Evolutionary conservation across 805 yeast genomes (phyloP).

Genomic region (Diddensiella transvaalensis): DNA sequence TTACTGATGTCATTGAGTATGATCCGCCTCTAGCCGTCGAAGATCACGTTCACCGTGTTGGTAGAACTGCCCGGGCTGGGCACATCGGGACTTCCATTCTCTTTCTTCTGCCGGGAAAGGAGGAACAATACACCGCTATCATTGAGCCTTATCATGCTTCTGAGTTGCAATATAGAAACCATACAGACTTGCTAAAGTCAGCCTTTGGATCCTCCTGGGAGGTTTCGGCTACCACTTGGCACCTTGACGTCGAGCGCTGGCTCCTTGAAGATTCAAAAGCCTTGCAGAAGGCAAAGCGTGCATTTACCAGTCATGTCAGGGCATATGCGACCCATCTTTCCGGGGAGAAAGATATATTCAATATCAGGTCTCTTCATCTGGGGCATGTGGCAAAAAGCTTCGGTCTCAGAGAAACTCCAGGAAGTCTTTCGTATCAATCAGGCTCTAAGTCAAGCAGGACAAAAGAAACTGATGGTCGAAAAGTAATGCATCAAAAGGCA

Average conservation of each 20-base stretch:
- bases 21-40: constrained; percentile 95
- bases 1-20: constrained; percentile 81
- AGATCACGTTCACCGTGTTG: constrained; percentile 94
- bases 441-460: constrained; percentile 23
- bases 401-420: constrained; percentile 93
- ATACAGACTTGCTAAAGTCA: constrained; percentile 33
- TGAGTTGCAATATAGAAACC: constrained; percentile 49
- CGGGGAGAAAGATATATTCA: constrained; percentile 73
- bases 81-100: constrained; percentile 70
- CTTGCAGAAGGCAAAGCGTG: constrained; percentile 68
- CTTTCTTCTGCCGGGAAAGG: constrained; percentile 83
- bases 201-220: constrained; percentile 66
- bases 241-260: constrained; percentile 85
- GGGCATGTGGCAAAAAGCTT: constrained; percentile 96
- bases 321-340: constrained; percentile 95
- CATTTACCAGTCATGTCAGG: constrained; percentile 82
- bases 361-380: constrained; percentile 76
- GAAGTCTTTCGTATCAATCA: constrained; percentile 42
- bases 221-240: constrained; percentile 94
- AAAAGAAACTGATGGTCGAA: constrained; percentile 16
- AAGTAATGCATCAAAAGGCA: constrained; percentile 24
- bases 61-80: constrained; percentile 99
- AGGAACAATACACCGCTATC: constrained; percentile 74
- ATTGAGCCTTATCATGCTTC: constrained; percentile 55
- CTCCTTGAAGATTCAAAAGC: constrained; percentile 61